Conservation (phyloP, 2,329 filamentous ascomycete genomes). For the Neoscytalidium dimidiatum region DNA sequence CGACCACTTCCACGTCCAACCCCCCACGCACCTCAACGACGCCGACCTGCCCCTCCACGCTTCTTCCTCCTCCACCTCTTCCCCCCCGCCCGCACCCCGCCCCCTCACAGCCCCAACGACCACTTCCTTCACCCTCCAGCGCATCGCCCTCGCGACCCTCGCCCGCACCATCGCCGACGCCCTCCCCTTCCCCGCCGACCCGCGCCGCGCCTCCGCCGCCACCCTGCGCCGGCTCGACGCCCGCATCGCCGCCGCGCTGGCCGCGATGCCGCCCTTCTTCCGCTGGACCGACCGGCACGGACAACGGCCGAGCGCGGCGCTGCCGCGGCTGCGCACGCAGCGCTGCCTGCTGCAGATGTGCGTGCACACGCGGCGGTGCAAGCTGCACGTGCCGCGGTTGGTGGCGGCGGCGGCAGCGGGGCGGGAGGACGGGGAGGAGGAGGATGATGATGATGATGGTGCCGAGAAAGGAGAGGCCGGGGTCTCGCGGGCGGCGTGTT, state of each 20-base stretch:
- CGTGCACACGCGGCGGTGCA: neutral
- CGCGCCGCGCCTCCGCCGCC: neutral
- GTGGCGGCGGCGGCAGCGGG: neutral
- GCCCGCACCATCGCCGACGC: constrained; percentile 41
- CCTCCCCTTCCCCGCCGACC: constrained; percentile 24
- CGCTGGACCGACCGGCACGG: neutral
- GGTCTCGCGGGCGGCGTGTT: neutral
- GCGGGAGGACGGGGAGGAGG: neutral
- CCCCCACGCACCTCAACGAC: constrained; percentile 41
- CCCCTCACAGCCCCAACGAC: constrained; percentile 33
- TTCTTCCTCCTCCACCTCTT: no score
- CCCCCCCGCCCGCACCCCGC: no score
- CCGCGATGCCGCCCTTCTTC: neutral
- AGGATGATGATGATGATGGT: no score
- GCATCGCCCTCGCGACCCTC: constrained; percentile 26
- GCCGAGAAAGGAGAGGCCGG: no score
- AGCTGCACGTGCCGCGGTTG: neutral
- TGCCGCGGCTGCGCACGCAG: neutral
- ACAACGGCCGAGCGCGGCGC: accelerated
- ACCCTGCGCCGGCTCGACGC: neutral
- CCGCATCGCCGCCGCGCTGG: neutral
- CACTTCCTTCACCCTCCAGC: constrained; percentile 42
- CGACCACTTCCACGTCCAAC: constrained; percentile 41
- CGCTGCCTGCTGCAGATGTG: neutral
- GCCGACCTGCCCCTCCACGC: constrained; percentile 28